These are phyloP conservation scores for Fraxinus latifolia DNA, from an alignment of 305 asterid genomes.

Conservation along the genomic window DNA sequence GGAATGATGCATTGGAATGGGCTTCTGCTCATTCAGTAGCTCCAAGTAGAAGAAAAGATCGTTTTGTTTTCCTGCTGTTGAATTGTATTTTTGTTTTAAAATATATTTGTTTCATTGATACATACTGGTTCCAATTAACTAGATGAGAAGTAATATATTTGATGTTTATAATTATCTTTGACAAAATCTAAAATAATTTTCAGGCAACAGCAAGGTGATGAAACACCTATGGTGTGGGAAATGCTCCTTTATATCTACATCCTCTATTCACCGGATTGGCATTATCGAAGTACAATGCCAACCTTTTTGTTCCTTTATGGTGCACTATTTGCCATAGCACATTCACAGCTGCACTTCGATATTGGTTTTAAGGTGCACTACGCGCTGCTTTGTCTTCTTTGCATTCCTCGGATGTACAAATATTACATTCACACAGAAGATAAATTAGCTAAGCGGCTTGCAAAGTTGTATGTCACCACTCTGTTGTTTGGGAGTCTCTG, in stretches of 20 bases:
- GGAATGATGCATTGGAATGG: background rate
- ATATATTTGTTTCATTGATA: background rate
- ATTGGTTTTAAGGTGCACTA: conserved; percentile 74
- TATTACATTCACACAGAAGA: conserved; percentile 79
- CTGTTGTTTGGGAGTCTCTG: conserved; percentile 49
- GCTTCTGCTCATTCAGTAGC: background rate
- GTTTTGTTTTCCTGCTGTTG: background rate
- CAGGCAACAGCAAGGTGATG: conserved; percentile 91
- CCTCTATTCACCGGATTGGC: conserved; percentile 95
- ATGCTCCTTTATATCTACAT: conserved; percentile 85
- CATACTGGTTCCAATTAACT: background rate
- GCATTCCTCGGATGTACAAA: conserved; percentile 86
- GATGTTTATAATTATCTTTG: background rate
- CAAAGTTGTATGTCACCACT: conserved; percentile 60
- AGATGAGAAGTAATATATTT: background rate
- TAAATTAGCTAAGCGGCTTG: conserved; percentile 62
- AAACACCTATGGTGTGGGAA: conserved; percentile 97
- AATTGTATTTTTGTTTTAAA: background rate
- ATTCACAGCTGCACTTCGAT: conserved; percentile 61
- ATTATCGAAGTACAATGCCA: conserved; percentile 88
- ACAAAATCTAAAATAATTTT: conserved; percentile 10
- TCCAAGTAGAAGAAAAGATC: background rate
- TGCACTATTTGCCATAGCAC: conserved; percentile 64
- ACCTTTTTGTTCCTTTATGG: conserved; percentile 83
- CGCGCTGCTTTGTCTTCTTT: conserved; percentile 79